Evolutionary conservation across 352 stramenopile genomes (phyloP), one percentile per base, ranked within the genome.

Genomic region (Phytophthora ohioensis): DNA sequence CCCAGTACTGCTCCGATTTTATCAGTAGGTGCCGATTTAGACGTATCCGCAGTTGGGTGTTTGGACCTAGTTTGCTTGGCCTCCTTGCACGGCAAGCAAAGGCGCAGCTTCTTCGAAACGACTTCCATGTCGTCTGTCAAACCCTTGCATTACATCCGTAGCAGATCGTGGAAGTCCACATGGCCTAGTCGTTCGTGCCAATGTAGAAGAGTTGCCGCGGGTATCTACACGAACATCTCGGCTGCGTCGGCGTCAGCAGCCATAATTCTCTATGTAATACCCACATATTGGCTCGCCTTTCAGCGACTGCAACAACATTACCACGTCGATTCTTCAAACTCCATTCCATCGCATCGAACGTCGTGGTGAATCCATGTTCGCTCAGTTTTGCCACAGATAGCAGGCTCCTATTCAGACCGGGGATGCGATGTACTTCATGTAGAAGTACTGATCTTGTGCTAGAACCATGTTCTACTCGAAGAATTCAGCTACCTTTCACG

Each of bases 111-210:
- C 12, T 57, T 62, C 0, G 21, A 52, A 9, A 62, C 9, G 10
- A 59, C 35, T 3, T 64, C 27, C 31, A 64, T 54, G 15, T 47
- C 46, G 2, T n/a, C 32, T 0, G 30, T n/a, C 2, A 60, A 51
- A 0, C 55, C 39, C 39, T 61, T 51, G 1, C 48, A 35, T 0
- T 36, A 8, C 30, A 64, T 42, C 0, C 47, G 21, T 0, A 71
- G 55, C 2, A 60, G 38, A 12, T 65, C 63, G 13, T 65, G 47
- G 30, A 41, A 59, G 5, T 71, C 61, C 1, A 71, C 6, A 27
- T 71, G 38, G 3, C 64, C 48, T 0, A 71, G 15, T 0, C 64
- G 5, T 3, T 70, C 54, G 39, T 64, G 54, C 46, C 46, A 70
- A 0, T 54, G 15, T 8, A 39, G 55, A 1, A 65, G 21, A 3